Evolutionary conservation across 768 basidiomycete species (phyloP).

Genomic region (Calocera viscosa): DNA sequence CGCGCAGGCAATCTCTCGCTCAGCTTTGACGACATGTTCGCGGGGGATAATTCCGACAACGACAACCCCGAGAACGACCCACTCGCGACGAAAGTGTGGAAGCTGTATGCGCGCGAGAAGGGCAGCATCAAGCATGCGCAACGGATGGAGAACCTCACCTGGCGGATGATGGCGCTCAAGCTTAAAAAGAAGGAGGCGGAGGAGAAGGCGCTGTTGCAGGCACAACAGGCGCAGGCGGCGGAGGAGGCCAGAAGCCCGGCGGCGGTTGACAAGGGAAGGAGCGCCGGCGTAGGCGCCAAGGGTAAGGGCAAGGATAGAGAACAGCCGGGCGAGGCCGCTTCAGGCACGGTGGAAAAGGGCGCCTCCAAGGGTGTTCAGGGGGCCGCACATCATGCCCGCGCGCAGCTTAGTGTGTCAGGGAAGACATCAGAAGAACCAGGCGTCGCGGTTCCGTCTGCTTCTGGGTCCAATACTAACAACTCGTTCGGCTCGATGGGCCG

Average conservation of each 20-base stretch:
- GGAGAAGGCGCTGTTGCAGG: slow-evolving; percentile 28
- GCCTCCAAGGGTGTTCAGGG: slow-evolving; percentile 1
- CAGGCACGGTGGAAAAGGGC: neutral
- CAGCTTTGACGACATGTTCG: slow-evolving; percentile 5
- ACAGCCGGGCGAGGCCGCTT: neutral
- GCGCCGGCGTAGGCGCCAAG: neutral
- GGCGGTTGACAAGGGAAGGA: slow-evolving; percentile 15
- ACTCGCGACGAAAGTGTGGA: slow-evolving; percentile 92
- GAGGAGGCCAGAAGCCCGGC: slow-evolving; percentile 11
- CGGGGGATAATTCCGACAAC: neutral
- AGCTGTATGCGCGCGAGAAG: slow-evolving; percentile 84
- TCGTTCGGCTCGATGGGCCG: neutral
- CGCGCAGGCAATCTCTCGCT: neutral
- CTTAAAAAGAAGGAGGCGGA: slow-evolving; percentile 79
- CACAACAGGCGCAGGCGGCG: slow-evolving; percentile 25
- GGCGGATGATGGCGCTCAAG: slow-evolving; percentile 96
- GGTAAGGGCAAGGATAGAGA: neutral
- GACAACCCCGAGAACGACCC: slow-evolving; percentile 52
- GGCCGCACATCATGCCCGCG: neutral
- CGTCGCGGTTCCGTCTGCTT: neutral
- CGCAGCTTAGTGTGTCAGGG: neutral
- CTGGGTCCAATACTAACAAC: neutral
- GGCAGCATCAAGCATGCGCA: slow-evolving; percentile 82
- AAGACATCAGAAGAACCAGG: slow-evolving; percentile 4
- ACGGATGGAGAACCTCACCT: slow-evolving; percentile 95